Evolutionary conservation across 73 alveolate genomes (phyloP).

Genomic region (Paramecium pentaurelia): DNA sequence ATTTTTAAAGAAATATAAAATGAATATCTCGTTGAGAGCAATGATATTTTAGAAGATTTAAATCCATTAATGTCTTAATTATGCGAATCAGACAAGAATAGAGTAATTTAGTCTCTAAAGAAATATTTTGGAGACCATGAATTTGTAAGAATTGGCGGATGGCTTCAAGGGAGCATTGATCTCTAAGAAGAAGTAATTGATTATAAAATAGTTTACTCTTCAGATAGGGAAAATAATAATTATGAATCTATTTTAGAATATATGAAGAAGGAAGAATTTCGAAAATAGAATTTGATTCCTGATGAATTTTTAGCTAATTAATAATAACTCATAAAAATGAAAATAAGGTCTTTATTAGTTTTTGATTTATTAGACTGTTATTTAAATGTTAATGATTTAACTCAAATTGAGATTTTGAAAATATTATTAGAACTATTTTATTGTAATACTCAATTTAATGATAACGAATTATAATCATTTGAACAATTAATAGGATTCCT

Average conservation of each 20-base stretch:
- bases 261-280: too few species aligned
- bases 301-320: not conserved
- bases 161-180: too few species aligned
- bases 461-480: too few species aligned
- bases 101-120: not conserved
- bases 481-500: too few species aligned
- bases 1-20: not conserved
- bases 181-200: not conserved
- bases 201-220: not conserved
- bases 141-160: not conserved
- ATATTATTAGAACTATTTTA: too few species aligned
- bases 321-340: not conserved
- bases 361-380: not conserved
- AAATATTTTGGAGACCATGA: not conserved
- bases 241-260: not conserved
- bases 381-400: too few species aligned
- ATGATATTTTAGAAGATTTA: not conserved
- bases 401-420: too few species aligned
- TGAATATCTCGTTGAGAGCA: not conserved
- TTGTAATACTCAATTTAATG: too few species aligned
- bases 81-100: not conserved
- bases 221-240: not conserved
- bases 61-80: not conserved
- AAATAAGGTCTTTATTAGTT: not conserved
- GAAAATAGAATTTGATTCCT: not conserved